These are phyloP conservation scores for Graphiopsis chlorocephala DNA, from an alignment of 2,329 filamentous ascomycete species.

Conservation along the genomic window DNA sequence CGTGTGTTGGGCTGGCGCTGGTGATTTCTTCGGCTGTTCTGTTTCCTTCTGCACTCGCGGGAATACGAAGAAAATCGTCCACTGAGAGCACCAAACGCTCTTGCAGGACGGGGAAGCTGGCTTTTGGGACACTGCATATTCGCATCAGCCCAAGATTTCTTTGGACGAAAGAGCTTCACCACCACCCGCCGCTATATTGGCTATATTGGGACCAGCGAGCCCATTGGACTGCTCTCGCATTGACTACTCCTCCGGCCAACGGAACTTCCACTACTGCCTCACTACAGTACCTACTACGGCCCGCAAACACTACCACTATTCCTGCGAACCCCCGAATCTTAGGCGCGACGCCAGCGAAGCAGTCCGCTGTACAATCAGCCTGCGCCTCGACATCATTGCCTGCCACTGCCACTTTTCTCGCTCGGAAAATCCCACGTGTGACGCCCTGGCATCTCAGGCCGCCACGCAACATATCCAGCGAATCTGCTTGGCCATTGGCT, in stretches of 20 bases:
- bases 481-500: slow-evolving; percentile 11
- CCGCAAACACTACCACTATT: background rate
- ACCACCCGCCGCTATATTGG: slow-evolving; percentile 1
- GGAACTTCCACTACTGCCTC: background rate
- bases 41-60: background rate
- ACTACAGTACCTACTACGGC: background rate
- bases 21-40: slow-evolving; percentile 5
- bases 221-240: slow-evolving; percentile 11
- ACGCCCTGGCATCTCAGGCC: slow-evolving; percentile 1
- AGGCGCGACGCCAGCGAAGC: slow-evolving; percentile 14
- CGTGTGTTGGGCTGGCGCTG: background rate
- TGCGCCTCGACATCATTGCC: slow-evolving; percentile 14
- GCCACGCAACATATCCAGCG: slow-evolving; percentile 9
- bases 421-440: slow-evolving; percentile 4
- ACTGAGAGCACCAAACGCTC: background rate
- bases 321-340: slow-evolving; percentile 6
- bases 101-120: slow-evolving; percentile 6
- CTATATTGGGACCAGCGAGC: slow-evolving; percentile 4
- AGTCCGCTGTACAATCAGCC: slow-evolving; percentile 6
- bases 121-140: slow-evolving; percentile 8
- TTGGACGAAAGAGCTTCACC: slow-evolving; percentile 1
- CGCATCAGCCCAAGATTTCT: background rate
- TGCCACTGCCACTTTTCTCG: background rate
- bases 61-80: background rate
- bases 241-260: background rate